Evolutionary conservation across 345 rosid species (phyloP).

Genomic region (Populus alba): DNA sequence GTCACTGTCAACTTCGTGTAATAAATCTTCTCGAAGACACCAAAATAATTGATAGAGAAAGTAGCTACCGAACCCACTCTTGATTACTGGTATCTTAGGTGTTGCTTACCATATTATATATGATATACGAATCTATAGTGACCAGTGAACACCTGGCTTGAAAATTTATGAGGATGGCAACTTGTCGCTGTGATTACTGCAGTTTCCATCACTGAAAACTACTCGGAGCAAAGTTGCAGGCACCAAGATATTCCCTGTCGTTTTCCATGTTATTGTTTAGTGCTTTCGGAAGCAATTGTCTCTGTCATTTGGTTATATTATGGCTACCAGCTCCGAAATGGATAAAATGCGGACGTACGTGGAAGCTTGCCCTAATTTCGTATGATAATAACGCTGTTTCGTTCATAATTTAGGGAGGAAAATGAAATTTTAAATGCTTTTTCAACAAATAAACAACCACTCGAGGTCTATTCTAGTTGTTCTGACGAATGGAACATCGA

Average conservation of each 20-base stretch:
- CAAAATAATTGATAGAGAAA: background rate
- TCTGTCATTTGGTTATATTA: background rate
- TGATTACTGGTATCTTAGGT: background rate
- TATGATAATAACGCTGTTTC: background rate
- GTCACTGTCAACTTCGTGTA: background rate
- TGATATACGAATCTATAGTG: background rate
- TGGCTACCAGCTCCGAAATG: background rate
- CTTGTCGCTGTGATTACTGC: background rate
- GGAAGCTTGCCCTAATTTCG: background rate
- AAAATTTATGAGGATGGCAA: background rate
- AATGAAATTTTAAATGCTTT: background rate
- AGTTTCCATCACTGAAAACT: slow-evolving; percentile 19
- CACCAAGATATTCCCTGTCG: slow-evolving; percentile 6
- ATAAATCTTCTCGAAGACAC: background rate
- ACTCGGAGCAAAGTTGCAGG: background rate
- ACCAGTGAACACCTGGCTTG: background rate
- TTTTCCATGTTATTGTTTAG: background rate
- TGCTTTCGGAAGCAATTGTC: background rate
- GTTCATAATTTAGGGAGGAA: background rate
- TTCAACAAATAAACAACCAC: background rate
- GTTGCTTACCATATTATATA: background rate
- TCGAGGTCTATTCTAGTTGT: too few relatives aligned
- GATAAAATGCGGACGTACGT: background rate
- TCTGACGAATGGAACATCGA: too few relatives aligned
- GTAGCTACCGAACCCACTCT: background rate